Percentiles rank a stretch among this genome's conserved stretches.
phyloP scores from a whole-genome alignment of 2,329 filamentous ascomycete species.

The Salinomyces thailandicus region DNA sequence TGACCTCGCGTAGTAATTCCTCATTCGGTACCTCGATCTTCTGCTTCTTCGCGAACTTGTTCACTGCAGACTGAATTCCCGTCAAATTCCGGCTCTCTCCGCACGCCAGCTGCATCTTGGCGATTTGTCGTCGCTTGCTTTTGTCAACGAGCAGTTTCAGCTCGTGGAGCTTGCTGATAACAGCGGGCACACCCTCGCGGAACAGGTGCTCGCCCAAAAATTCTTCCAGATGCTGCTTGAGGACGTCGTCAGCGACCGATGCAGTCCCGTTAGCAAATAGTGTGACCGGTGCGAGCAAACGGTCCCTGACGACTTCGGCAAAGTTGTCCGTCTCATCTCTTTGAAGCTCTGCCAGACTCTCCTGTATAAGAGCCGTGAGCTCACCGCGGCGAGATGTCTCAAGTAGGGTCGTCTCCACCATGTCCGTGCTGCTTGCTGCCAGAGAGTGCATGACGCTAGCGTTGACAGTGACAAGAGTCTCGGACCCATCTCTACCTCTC shows the following conservation, averaged over 20 bases:
- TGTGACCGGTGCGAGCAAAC: slow-evolving; percentile 18
- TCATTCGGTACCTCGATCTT: slow-evolving; percentile 15
- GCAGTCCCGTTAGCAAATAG: slow-evolving; percentile 20
- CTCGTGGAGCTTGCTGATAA: slow-evolving; percentile 8
- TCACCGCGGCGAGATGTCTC: not conserved
- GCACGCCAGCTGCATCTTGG: slow-evolving; percentile 18
- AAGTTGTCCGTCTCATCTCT: slow-evolving; percentile 7
- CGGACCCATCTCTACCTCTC: not conserved
- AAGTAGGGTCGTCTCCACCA: not conserved
- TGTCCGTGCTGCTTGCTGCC: not conserved
- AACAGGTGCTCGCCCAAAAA: slow-evolving; percentile 18
- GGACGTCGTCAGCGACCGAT: slow-evolving; percentile 15
- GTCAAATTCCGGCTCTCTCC: slow-evolving; percentile 14
- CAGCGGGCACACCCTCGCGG: slow-evolving; percentile 14
- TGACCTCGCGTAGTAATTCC: slow-evolving; percentile 9
- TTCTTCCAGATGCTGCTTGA: slow-evolving; percentile 20
- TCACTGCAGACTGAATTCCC: slow-evolving; percentile 14
- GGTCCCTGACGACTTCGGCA: slow-evolving; percentile 8
- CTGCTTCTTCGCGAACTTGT: slow-evolving; percentile 19
- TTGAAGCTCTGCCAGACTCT: slow-evolving; percentile 10
- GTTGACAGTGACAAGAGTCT: not conserved
- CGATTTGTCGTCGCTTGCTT: slow-evolving; percentile 15
- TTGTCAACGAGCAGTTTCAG: slow-evolving; percentile 15
- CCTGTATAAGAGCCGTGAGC: not conserved
- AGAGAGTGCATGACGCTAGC: not conserved